These are phyloP conservation scores for Naumovozyma baii DNA, from an alignment of 805 yeast species.

Conservation along the genomic window DNA sequence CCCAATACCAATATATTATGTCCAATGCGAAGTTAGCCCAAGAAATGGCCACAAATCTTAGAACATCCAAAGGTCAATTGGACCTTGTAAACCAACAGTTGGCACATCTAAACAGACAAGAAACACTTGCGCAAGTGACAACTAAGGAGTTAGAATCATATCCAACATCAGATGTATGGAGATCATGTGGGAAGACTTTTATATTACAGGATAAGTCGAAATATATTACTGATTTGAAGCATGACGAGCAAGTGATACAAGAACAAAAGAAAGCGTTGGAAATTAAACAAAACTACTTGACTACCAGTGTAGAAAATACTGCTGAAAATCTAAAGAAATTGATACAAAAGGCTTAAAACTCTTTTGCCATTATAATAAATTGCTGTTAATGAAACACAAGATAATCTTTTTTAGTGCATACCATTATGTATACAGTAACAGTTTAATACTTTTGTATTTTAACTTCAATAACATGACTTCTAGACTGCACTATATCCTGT, in stretches of 20 bases:
- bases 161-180: conserved; percentile 55
- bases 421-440: no score
- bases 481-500: conserved; percentile 93
- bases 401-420: no score
- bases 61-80: conserved; percentile 24
- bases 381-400: no score
- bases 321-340: conserved; percentile 48
- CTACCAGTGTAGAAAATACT: conserved; percentile 69
- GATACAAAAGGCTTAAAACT: conserved; percentile 16
- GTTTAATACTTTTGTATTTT: neutral
- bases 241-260: conserved; percentile 43
- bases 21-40: conserved; percentile 3
- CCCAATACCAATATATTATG: neutral
- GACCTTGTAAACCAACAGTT: conserved; percentile 25
- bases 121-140: conserved; percentile 46
- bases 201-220: conserved; percentile 32
- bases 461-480: conserved; percentile 3
- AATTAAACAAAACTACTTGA: conserved; percentile 63
- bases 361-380: no score
- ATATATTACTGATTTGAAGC: conserved; percentile 40
- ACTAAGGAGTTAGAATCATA: conserved; percentile 44
- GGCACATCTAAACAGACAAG: conserved; percentile 24
- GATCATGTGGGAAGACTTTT: conserved; percentile 76
- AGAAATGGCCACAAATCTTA: conserved; percentile 23
- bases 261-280: conserved; percentile 52